A percentile compares a stretch with the other conserved stretches of the same genome.
These are phyloP conservation scores for Arthrobotrys conoides DNA, from an alignment of 2,329 filamentous ascomycete genomes.

Conservation along the genomic window DNA sequence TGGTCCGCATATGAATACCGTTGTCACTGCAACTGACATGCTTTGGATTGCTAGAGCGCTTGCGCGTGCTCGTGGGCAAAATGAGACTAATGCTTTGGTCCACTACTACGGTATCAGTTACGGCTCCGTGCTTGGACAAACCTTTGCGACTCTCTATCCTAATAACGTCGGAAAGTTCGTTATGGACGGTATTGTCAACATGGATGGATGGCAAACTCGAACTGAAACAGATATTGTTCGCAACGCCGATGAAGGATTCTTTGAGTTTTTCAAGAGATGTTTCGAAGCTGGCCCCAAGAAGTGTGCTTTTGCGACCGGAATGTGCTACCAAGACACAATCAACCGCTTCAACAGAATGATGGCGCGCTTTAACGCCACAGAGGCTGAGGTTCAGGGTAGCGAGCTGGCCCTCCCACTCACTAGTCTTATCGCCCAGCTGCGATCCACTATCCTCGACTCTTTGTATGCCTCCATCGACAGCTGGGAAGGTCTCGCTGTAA, in stretches of 20 bases:
- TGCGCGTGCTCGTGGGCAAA: slow-evolving; percentile 28
- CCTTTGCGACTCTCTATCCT: slow-evolving; percentile 48
- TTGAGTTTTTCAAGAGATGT: slow-evolving; percentile 43
- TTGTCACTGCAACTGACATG: slow-evolving; percentile 46
- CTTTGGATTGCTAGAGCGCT: slow-evolving; percentile 50
- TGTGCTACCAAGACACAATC: slow-evolving; percentile 30
- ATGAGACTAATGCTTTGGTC: slow-evolving; percentile 23
- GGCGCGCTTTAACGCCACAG: slow-evolving; percentile 25
- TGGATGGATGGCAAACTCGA: slow-evolving; percentile 35
- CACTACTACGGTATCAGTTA: slow-evolving; percentile 54
- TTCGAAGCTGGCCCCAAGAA: slow-evolving; percentile 31
- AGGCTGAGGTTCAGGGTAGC: slow-evolving; percentile 17
- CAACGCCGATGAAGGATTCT: slow-evolving; percentile 33
- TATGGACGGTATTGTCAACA: slow-evolving; percentile 48
- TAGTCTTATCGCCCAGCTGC: not conserved
- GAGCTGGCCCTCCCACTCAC: not conserved
- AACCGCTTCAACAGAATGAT: slow-evolving; percentile 46
- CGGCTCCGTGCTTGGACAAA: slow-evolving; percentile 49
- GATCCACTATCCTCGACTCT: slow-evolving; percentile 17
- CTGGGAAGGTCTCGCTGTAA: slow-evolving; percentile 21
- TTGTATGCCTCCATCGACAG: slow-evolving; percentile 20
- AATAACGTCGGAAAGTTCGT: slow-evolving; percentile 50
- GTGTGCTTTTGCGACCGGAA: slow-evolving; percentile 36
- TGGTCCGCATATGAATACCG: slow-evolving; percentile 50
- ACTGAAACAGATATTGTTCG: slow-evolving; percentile 22